A percentile compares a stretch with the other conserved stretches of the same genome.
phyloP scores from a whole-genome alignment of 371 early-diverging fungal genomes.

The Thermomucor indicae-seudaticae region DNA sequence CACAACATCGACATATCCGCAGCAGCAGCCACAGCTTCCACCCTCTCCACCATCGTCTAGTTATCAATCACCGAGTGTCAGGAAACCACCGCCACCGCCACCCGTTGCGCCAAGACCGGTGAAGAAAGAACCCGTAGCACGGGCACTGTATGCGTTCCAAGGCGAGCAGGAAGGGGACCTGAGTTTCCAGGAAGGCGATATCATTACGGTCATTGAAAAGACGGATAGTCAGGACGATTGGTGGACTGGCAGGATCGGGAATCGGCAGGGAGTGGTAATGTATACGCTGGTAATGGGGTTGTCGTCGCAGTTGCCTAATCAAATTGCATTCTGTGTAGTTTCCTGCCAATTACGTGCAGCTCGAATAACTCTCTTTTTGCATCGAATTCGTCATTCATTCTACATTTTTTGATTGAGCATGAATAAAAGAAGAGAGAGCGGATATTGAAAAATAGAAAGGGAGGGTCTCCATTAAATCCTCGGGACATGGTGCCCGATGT shows the following conservation, averaged over 20 bases:
- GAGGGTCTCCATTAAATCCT: too few species aligned
- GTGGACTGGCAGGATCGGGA: constrained; percentile 74
- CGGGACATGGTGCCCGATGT: too few species aligned
- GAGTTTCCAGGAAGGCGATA: constrained; percentile 68
- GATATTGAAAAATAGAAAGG: too few species aligned
- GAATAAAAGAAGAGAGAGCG: too few species aligned
- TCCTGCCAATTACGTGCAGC: constrained; percentile 79
- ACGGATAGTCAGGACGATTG: constrained; percentile 70
- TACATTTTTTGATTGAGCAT: too few species aligned
- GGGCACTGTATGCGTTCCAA: constrained; percentile 70
- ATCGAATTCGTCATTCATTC: too few species aligned
- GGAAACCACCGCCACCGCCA: constrained; percentile 13
- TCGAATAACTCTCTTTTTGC: constrained; percentile 36
- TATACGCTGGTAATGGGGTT: background rate
- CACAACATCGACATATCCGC: background rate
- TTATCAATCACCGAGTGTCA: background rate
- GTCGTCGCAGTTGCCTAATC: background rate
- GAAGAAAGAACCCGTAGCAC: constrained; percentile 38
- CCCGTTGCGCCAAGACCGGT: constrained; percentile 28
- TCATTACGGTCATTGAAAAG: constrained; percentile 62
- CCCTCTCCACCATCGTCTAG: background rate
- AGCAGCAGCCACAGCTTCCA: background rate
- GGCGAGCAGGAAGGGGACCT: constrained; percentile 71
- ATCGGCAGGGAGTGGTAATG: constrained; percentile 56
- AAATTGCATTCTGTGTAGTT: constrained; percentile 36